These are phyloP conservation scores for Cladochytrium replicatum DNA, from an alignment of 192 early-diverging fungal genomes.

Conservation along the genomic window DNA sequence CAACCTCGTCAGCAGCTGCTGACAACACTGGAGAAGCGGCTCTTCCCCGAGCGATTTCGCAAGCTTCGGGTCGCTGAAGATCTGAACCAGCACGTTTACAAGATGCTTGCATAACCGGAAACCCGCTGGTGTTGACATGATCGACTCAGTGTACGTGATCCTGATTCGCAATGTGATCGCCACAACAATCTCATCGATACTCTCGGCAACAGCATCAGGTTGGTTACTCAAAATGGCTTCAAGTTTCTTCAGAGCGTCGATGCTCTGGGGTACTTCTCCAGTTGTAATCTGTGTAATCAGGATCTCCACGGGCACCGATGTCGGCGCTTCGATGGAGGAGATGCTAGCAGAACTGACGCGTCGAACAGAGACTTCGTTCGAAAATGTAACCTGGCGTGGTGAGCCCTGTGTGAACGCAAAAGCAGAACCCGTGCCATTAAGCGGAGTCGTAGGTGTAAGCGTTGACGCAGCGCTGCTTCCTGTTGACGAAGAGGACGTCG, in stretches of 20 bases:
- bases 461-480: too few species aligned
- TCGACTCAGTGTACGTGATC: conserved; percentile 58
- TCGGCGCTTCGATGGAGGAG: background rate
- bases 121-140: conserved; percentile 20
- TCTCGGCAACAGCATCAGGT: conserved; percentile 41
- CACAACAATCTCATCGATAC: conserved; percentile 57
- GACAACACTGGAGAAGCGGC: conserved; percentile 55
- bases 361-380: too few species aligned
- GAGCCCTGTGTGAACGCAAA: too few species aligned
- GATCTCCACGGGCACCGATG: conserved; percentile 45
- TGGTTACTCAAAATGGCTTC: conserved; percentile 50
- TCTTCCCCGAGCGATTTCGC: conserved; percentile 54
- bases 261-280: conserved; percentile 47
- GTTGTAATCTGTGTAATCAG: conserved; percentile 60
- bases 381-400: too few species aligned
- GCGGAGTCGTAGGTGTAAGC: too few species aligned
- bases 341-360: too few species aligned
- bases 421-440: too few species aligned
- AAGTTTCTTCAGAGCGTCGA: conserved; percentile 67
- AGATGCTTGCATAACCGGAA: conserved; percentile 71
- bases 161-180: conserved; percentile 65
- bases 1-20: conserved; percentile 69
- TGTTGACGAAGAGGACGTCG: background rate
- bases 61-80: conserved; percentile 63
- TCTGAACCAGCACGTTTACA: conserved; percentile 60